These are phyloP conservation scores for Xerocomellus intermedius DNA, from an alignment of 768 basidiomycete genomes.

Conservation along the genomic window DNA sequence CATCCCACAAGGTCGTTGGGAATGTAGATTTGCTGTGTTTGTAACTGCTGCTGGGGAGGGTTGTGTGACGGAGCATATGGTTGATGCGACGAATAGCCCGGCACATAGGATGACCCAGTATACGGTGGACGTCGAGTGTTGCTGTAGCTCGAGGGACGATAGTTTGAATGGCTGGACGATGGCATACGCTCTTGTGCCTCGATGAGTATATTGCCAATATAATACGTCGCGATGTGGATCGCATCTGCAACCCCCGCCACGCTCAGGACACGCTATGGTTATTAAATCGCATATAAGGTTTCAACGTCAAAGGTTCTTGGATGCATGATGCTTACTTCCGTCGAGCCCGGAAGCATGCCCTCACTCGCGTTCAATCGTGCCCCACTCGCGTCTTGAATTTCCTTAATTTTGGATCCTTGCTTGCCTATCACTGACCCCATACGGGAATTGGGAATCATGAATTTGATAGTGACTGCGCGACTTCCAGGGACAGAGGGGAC, in stretches of 20 bases:
- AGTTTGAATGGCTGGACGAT: conserved; percentile 52
- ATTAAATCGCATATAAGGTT: conserved; percentile 16
- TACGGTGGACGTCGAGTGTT: conserved; percentile 44
- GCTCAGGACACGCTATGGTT: conserved; percentile 83
- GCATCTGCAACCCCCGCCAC: conserved; percentile 99
- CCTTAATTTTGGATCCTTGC: conserved; percentile 97
- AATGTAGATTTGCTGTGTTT: conserved; percentile 98
- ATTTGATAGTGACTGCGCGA: conserved; percentile 98
- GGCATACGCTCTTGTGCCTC: conserved; percentile 88
- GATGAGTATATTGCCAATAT: conserved; percentile 96
- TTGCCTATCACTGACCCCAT: conserved; percentile 99
- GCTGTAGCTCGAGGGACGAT: conserved; percentile 60
- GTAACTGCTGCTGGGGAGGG: conserved; percentile 72
- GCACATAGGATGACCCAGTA: conserved; percentile 66
- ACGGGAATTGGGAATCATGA: conserved; percentile 98
- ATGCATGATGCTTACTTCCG: conserved; percentile 65
- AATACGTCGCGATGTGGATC: conserved; percentile 98
- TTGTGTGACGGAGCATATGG: conserved; percentile 53
- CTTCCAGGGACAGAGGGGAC: conserved; percentile 97
- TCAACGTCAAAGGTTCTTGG: neutral
- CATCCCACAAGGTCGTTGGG: conserved; percentile 96
- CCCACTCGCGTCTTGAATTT: conserved; percentile 98
- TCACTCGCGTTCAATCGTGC: conserved; percentile 96
- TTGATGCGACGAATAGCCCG: conserved; percentile 51
- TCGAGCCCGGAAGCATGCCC: conserved; percentile 98